Evolutionary conservation across 2,329 filamentous ascomycete species (phyloP).

Genomic region (Pleurostoma richardsiae): DNA sequence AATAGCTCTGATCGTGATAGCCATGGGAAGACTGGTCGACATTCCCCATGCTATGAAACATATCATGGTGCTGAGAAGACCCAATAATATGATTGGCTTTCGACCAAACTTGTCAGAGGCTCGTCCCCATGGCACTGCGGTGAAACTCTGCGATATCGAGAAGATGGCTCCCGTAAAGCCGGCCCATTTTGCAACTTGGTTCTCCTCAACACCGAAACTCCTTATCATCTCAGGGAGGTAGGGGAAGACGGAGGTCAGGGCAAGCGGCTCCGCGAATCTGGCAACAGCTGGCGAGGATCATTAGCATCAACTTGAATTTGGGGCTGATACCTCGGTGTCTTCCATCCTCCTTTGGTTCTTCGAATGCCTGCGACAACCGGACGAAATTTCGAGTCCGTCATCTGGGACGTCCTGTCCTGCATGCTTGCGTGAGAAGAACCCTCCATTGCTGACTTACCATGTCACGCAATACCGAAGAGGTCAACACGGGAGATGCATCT

Average conservation of each 20-base stretch:
- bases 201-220: slow-evolving; percentile 66
- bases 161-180: slow-evolving; percentile 69
- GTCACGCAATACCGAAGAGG: background rate
- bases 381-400: background rate
- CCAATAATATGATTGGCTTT: slow-evolving; percentile 74
- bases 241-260: slow-evolving; percentile 68
- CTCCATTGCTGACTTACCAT: background rate
- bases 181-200: slow-evolving; percentile 76
- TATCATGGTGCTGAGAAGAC: slow-evolving; percentile 73
- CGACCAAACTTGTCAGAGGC: slow-evolving; percentile 75
- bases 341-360: background rate
- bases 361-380: too few species aligned
- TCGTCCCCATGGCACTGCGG: slow-evolving; percentile 70
- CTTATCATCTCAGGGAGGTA: slow-evolving; percentile 77
- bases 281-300: slow-evolving; percentile 56
- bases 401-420: background rate
- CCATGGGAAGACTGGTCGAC: slow-evolving; percentile 73
- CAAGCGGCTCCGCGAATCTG: slow-evolving; percentile 70
- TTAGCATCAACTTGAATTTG: slow-evolving; percentile 21
- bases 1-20: slow-evolving; percentile 71
- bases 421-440: background rate
- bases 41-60: slow-evolving; percentile 81
- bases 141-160: slow-evolving; percentile 65
- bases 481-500: too few species aligned
- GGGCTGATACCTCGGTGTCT: slow-evolving; percentile 10